A percentile compares a stretch with the other conserved stretches of the same genome.
Evolutionary conservation across 148 eudicot species (phyloP).

Genomic region (Nyssa sinensis): DNA sequence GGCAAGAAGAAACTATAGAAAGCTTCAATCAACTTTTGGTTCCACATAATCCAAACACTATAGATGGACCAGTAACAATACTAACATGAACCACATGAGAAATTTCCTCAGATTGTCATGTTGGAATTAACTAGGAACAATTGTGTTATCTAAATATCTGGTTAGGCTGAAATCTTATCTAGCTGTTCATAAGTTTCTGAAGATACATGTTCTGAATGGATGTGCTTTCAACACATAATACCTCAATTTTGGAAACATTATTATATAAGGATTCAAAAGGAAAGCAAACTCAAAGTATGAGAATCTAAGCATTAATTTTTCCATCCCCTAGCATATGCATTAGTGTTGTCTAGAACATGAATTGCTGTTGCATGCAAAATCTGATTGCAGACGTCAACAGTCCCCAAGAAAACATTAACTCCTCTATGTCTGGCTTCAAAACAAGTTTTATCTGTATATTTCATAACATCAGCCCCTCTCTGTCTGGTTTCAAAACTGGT

Average conservation of each 20-base stretch:
- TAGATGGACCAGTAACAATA: neutral
- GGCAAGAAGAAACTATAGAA: conserved; percentile 19
- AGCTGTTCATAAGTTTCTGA: too few species aligned
- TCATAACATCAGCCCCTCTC: too few species aligned
- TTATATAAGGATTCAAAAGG: neutral
- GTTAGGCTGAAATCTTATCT: neutral
- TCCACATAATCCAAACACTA: too few species aligned
- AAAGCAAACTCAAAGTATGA: neutral
- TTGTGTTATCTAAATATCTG: neutral
- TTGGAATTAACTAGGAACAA: neutral
- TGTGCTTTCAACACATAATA: neutral
- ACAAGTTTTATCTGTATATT: too few species aligned
- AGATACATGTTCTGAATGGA: neutral
- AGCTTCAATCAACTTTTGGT: neutral
- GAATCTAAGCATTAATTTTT: neutral
- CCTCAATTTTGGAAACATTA: neutral
- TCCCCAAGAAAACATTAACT: too few species aligned
- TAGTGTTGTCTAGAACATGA: too few species aligned
- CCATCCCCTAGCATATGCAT: neutral
- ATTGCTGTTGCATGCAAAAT: too few species aligned
- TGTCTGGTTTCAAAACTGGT: too few species aligned
- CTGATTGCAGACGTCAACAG: too few species aligned
- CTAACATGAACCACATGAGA: neutral
- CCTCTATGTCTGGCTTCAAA: too few species aligned
- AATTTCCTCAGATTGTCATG: neutral